Evolutionary conservation across 106 monocot species (phyloP).

Genomic region (Acorus calamus): DNA sequence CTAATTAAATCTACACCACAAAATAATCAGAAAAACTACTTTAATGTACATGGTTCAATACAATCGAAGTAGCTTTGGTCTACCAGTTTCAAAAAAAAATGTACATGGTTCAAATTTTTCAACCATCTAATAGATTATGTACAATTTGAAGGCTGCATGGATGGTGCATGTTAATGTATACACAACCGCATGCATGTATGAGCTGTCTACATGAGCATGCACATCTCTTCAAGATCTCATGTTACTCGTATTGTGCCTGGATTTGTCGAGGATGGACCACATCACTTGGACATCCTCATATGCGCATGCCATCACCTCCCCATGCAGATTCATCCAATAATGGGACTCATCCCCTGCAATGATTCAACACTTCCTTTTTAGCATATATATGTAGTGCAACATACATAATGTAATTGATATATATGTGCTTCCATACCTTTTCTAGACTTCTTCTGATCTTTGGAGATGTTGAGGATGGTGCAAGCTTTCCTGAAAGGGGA

Average conservation of each 20-base stretch:
- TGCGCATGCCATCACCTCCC: conserved; percentile 42
- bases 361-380: not conserved
- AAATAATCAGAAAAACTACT: not conserved
- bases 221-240: no score
- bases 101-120: not conserved
- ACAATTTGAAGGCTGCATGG: not conserved
- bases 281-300: conserved; percentile 39
- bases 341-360: conserved; percentile 3
- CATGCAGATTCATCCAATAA: conserved; percentile 16
- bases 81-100: no score
- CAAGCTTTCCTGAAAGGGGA: conserved; percentile 8
- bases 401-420: no score
- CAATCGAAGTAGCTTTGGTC: no score
- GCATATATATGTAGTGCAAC: no score
- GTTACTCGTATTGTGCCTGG: conserved; percentile 1
- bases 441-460: not conserved
- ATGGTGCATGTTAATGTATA: no score
- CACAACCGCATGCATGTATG: no score
- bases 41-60: no score
- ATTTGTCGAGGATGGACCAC: conserved; percentile 42
- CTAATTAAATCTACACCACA: not conserved
- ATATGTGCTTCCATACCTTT: not conserved
- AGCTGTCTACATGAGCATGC: no score
- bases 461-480: conserved; percentile 10
- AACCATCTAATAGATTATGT: not conserved